Base-by-base conservation (phyloP, 495 filamentous ascomycete species). In the Venustampulla echinocandica region DNA sequence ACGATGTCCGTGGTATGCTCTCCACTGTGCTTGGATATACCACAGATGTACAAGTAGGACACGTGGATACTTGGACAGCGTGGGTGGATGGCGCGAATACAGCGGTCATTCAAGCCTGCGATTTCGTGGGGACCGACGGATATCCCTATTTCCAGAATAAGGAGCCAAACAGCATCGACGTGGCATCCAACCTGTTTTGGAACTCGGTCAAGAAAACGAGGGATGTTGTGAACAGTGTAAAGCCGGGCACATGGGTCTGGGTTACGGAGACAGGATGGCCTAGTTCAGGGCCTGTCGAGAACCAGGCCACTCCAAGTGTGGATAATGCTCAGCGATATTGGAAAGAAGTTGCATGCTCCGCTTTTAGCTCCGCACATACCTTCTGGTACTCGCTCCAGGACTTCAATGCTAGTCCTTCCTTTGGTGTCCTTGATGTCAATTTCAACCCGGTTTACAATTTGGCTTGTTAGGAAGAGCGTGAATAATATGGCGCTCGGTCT, bases 201-300 rank as follows among this genome's bases (percentile, higher is more conserved):
- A 74, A 76, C 9, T 75, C 82, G 10, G 68, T 82, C 13, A 56
- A 65, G 15, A 68, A 67, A 30, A 46, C 47, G 24, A 41, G 42
- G 10, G 56, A 66, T 22, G 84, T 82, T 43, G 68, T 76, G 53
- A 60, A 62, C 20, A 75, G 65, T 17, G 76, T 74, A 28, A 64
- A 68, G 19, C 62, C 67, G 14, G 75, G 70, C 47, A 88, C 87
- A 71, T 69, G 75, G 19, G 77, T 95, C 56, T 89, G 88, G 82
- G 73, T 94, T 49, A 92, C 87, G 13, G 88, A 94, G 74, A 90
- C 85, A 14, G 88, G 89, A 48, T 90, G 83, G 75, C 88, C 89
- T 46, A 78, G 84, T 23, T 75, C 66, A 47, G 89, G 87, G 22
- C 58, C 69, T 23, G 69, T 64, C 5, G 64, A 76, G 52, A 77